Evolutionary conservation across 1,284 basidiomycete genomes (phyloP), one percentile per base, ranked within the genome.

Genomic region (Puccinia triticina): DNA sequence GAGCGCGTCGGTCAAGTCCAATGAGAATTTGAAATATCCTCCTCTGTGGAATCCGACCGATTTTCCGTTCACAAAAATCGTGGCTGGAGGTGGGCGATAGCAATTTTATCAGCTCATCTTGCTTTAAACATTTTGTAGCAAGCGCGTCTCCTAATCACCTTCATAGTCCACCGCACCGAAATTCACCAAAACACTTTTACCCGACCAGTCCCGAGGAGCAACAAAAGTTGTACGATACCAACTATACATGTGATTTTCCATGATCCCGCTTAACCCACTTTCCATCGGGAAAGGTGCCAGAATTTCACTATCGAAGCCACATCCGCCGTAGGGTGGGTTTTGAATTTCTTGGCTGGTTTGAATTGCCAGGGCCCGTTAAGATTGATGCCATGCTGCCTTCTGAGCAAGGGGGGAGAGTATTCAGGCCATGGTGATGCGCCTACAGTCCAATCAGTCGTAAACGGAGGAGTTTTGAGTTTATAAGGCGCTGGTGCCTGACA

Each of bases 21-120:
- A 32, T 10, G 53, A 37, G 64, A 83, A 83, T 57, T 74, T 73
- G 26, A 61, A 76, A 46, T 83, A 83, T n/a, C 83, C 83, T 18
- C 83, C 83, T 46, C 78, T 71, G 50, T 83, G 83, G 59, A 71
- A 83, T 29, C 79, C 83, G 18, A 74, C 79, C 53, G 75, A 21
- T 50, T 83, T 73, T 37, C 78, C 61, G 37, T 83, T 83, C 23
- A 83, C 37, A 66, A 83, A 83, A 2, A 83, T 57, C n/a, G 83
- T 83, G 11, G 83, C 83, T 83, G 21, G 29, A 23, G 2, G 64
- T 48, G 12, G 29, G 23, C 10, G 18, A 29, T 23, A 23, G 11
- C n/a, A 43, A n/a, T n/a, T n/a, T 43, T 43, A 43, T 43, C 40
- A 43, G 40, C 7, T 43, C 40, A n/a, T 43, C 40, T 43, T 43